phyloP scores from a whole-genome alignment of 192 early-diverging fungal species.

The Lunasporangiospora selenospora region DNA sequence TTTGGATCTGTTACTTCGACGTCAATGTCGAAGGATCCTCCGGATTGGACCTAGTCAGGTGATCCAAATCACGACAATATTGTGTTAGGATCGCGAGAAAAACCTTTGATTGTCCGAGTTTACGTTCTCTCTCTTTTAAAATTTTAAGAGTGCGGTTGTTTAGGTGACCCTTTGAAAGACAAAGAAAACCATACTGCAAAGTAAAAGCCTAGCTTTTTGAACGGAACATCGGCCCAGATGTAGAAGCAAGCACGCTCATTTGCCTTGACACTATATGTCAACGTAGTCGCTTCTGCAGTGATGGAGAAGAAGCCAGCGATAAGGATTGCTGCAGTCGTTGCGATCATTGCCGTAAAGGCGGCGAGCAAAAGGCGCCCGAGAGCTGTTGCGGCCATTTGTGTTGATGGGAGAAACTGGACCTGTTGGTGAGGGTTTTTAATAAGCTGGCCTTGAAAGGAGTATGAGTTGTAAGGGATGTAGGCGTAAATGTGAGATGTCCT shows the following conservation, averaged over 20 bases:
- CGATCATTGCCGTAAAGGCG: background rate
- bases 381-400: constrained; percentile 5
- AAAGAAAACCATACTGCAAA: constrained; percentile 88
- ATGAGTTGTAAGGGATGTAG: constrained; percentile 29
- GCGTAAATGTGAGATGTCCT: background rate
- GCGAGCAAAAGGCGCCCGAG: background rate
- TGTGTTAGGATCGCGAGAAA: too few species aligned
- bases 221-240: constrained; percentile 72
- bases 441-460: too few species aligned
- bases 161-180: too few species aligned
- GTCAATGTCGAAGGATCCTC: constrained; percentile 98
- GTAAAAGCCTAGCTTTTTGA: constrained; percentile 95
- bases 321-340: too few species aligned
- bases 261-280: constrained; percentile 88
- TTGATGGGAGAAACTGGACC: too few species aligned
- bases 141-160: too few species aligned
- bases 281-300: constrained; percentile 50
- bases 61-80: too few species aligned
- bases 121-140: too few species aligned
- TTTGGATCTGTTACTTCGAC: constrained; percentile 85
- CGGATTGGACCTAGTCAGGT: constrained; percentile 98
- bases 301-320: background rate
- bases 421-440: too few species aligned
- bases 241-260: constrained; percentile 95
- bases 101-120: too few species aligned